Percentiles rank a stretch among this genome's conserved stretches.
Conservation (phyloP, 768 basidiomycete species). For the Melanogaster broomeanus region DNA sequence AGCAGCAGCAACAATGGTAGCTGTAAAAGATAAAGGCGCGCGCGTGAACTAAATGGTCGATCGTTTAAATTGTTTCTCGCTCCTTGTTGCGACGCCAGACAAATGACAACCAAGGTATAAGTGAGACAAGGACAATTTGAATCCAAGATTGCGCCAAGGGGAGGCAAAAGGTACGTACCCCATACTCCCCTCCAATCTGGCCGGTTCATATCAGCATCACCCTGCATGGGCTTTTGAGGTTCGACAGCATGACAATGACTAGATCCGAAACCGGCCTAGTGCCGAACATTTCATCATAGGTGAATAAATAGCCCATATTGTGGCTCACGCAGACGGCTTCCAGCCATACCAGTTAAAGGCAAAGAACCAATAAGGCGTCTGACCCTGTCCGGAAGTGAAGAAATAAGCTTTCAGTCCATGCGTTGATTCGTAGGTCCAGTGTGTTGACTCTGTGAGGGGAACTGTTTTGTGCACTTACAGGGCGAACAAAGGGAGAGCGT, state of each 20-base stretch:
- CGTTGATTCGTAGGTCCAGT: slow-evolving; percentile 3
- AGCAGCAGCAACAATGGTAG: slow-evolving; percentile 3
- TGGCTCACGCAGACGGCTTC: slow-evolving; percentile 12
- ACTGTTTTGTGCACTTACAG: slow-evolving; percentile 13
- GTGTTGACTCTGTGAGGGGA: slow-evolving; percentile 3
- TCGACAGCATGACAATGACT: slow-evolving; percentile 31
- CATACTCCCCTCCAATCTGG: slow-evolving; percentile 5
- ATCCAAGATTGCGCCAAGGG: slow-evolving; percentile 17
- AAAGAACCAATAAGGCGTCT: not conserved
- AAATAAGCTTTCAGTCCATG: slow-evolving; percentile 17
- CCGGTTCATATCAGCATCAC: slow-evolving; percentile 20
- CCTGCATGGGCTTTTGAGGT: slow-evolving; percentile 16
- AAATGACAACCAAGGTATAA: slow-evolving; percentile 28
- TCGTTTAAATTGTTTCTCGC: slow-evolving; percentile 14
- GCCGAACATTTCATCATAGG: slow-evolving; percentile 21
- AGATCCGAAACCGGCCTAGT: slow-evolving; percentile 40
- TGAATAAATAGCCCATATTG: slow-evolving; percentile 20
- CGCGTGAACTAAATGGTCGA: not conserved
- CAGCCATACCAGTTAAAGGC: slow-evolving; percentile 1
- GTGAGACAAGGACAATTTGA: slow-evolving; percentile 23
- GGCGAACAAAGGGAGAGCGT: slow-evolving; percentile 1
- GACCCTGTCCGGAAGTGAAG: slow-evolving; percentile 17
- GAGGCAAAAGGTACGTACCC: too few relatives aligned
- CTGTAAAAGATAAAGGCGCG: not conserved
- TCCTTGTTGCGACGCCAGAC: slow-evolving; percentile 37